Evolutionary conservation across 2,329 filamentous ascomycete genomes (phyloP), one percentile per base, ranked within the genome.

Genomic region (Westerdykella ornata): DNA sequence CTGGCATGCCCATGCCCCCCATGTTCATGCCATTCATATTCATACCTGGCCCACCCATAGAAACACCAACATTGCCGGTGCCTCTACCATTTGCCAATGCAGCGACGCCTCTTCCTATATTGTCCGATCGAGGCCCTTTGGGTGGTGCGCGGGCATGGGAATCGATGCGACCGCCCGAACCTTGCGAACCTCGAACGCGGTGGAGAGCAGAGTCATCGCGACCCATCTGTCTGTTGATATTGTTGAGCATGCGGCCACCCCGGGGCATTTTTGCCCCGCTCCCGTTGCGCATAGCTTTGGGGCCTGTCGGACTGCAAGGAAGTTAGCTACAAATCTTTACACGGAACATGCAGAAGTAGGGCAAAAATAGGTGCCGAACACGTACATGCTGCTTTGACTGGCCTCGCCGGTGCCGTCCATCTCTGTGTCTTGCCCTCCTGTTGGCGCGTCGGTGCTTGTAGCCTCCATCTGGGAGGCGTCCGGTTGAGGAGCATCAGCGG

Each of bases 201-300:
- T 94, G 89, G 44, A 95, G 76, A 30, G 81, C 77, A n/a, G 76
- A 75, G 53, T 95, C 88, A 52, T 74, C 72, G 47, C 90, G 82
- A 56, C 94, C 87, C 79, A 95, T 82, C 12, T 82, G 80, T 57
- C 86, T 86, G 61, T 84, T 81, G 60, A 94, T 78, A 53, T 96
- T 88, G 37, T 88, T 87, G 42, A 96, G 74, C 73, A 96, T 81
- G 47, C 87, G 81, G 64, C 88, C 88, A 44, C 85, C 84, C 52
- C 86, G 81, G 44, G 56, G 67, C 40, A 61, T 68, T 40, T 62
- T 61, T 40, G 56, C 16, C 42, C 42, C 46, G 54, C 71, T 78
- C 39, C 79, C 79, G 62, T 84, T 87, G 59, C 92, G 85, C 88
- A 97, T 95, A 26, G 89, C 88, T 65, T 89, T 92, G 14, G 92